These are phyloP conservation scores for Thecaphora thlaspeos DNA, from an alignment of 1,284 basidiomycete species.

Conservation along the genomic window DNA sequence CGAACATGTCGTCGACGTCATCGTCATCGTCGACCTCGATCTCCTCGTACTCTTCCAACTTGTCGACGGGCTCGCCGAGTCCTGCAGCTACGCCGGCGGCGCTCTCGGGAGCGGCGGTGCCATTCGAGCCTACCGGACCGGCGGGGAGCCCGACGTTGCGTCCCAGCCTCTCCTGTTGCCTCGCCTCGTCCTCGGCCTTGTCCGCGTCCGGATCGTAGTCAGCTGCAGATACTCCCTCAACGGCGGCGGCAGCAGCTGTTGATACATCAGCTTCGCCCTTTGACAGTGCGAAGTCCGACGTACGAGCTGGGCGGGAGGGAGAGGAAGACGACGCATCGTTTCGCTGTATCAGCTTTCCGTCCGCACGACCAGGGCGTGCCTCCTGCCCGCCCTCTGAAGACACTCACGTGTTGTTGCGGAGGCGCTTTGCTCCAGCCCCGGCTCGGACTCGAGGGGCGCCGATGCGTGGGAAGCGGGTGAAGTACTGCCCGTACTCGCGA, in stretches of 20 bases:
- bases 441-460: neutral
- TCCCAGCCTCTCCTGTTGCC: slow-evolving; percentile 4
- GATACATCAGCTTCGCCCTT: slow-evolving; percentile 2
- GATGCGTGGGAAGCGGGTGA: neutral
- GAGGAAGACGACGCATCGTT: neutral
- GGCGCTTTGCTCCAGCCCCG: neutral
- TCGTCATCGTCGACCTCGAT: slow-evolving; percentile 52
- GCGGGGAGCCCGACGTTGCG: neutral
- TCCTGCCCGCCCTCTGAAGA: no score
- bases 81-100: neutral
- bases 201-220: slow-evolving; percentile 34
- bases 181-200: slow-evolving; percentile 23
- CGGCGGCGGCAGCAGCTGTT: neutral
- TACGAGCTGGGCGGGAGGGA: neutral
- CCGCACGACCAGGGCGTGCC: no score
- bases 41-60: slow-evolving; percentile 44
- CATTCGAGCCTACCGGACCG: neutral
- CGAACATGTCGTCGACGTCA: slow-evolving; percentile 54
- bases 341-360: neutral
- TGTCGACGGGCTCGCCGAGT: neutral
- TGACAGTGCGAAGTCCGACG: slow-evolving; percentile 5
- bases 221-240: slow-evolving; percentile 14
- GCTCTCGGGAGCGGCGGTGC: neutral
- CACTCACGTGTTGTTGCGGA: neutral
- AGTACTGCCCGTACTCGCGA: neutral